These are phyloP conservation scores for Vitis labrusca DNA, from an alignment of 164 flowering plant species.

Conservation along the genomic window DNA sequence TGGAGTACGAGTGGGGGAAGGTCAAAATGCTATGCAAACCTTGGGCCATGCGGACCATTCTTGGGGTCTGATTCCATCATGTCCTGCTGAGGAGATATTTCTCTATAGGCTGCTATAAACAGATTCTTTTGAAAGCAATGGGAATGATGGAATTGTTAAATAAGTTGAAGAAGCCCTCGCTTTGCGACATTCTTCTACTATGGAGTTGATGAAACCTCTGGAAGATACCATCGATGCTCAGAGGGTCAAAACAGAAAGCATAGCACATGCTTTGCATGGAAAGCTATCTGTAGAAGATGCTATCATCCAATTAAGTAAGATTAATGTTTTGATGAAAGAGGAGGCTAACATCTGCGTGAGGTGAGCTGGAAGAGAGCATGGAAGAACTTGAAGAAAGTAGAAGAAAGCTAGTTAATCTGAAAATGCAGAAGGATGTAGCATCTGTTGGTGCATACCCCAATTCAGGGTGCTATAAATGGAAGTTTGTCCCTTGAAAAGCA, in stretches of 20 bases:
- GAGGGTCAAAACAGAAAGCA: constrained; percentile 44
- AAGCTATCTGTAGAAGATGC: constrained; percentile 71
- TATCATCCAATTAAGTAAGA: too few species aligned
- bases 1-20: constrained; percentile 54
- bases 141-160: constrained; percentile 29
- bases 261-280: constrained; percentile 43
- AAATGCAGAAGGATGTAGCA: too few species aligned
- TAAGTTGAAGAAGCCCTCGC: constrained; percentile 70
- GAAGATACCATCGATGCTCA: constrained; percentile 57
- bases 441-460: too few species aligned
- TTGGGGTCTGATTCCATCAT: constrained; percentile 71
- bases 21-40: constrained; percentile 36
- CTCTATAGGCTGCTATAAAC: constrained; percentile 67
- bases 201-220: constrained; percentile 17
- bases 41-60: constrained; percentile 41
- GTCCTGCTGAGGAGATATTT: constrained; percentile 79
- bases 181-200: neutral
- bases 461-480: too few species aligned
- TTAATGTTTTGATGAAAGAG: too few species aligned
- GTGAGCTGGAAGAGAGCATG: too few species aligned
- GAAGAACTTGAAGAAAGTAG: too few species aligned
- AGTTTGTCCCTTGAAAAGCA: too few species aligned
- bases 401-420: too few species aligned
- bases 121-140: constrained; percentile 32
- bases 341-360: too few species aligned